Base-by-base conservation (phyloP, 257 asterid genomes). In the Nicotiana knightiana region DNA sequence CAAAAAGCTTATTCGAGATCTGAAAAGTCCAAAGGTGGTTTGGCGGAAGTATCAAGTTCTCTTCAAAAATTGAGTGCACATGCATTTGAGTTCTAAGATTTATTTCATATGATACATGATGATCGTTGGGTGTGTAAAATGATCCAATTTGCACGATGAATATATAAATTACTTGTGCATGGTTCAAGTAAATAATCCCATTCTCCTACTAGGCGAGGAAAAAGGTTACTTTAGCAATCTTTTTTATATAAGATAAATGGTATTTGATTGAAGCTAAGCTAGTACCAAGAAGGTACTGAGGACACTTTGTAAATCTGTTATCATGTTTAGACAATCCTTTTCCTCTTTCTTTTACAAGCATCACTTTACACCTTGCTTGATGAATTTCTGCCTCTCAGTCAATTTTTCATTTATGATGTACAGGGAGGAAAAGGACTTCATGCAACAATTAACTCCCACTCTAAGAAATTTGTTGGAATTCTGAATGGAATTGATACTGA, bases 401-500 rank as follows among this genome's bases (percentile, higher is more conserved):
- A 75, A 75, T 48, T 65, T 21, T 65, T 66, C 77, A 64, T 84
- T 79, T 81, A 51, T 89, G 82, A 59, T 87, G 82, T 86, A 59
- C 91, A 96, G 99, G 97, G 94, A 80, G 99, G 98, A 80, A 85
- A 84, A 76, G 98, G 98, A 84, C 90, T 96, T 85, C 90, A 91
- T 70, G 67, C 91, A 62, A 94, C 97, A 63, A 93, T 96, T 63
- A 90, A 90, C 76, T 84, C 93, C 82, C 93, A 96, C 86, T 82
- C 95, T 28, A 94, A 90, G 89, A 94, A 96, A 83, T 94, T 96
- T 83, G 94, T 90, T 66, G 99, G 99, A 35, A 90, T 96, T 83
- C 89, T 96, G 84, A 96, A 96, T 82, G 99, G 99, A 84, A 96
- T 96, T 80, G 99, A 96, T 88, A 88, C 93, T 83, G 97, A 91